A percentile compares a stretch with the other conserved stretches of the same genome.
Evolutionary conservation across 2,329 filamentous ascomycete species (phyloP).

Genomic region (Ophiostoma populinum): DNA sequence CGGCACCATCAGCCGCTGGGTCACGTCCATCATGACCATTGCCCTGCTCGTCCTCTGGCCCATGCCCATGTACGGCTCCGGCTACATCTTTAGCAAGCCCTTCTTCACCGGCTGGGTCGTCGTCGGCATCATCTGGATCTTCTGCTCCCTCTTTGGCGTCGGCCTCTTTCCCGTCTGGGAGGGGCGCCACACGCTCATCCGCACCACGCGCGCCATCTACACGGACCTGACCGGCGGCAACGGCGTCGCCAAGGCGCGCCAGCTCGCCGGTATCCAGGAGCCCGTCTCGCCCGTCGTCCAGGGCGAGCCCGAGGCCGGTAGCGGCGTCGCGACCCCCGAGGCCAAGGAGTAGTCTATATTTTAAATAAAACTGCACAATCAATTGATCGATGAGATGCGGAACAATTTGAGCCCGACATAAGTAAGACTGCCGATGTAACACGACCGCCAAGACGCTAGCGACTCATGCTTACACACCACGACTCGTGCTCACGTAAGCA

Average conservation of each 20-base stretch:
- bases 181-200: slow-evolving; percentile 47
- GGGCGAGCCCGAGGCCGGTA: background rate
- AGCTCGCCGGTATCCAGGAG: slow-evolving; percentile 11
- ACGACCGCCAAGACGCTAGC: too few species aligned
- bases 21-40: slow-evolving; percentile 23
- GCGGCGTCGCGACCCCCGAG: background rate
- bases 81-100: slow-evolving; percentile 64
- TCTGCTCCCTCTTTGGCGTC: slow-evolving; percentile 53
- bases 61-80: slow-evolving; percentile 73
- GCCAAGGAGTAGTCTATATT: background rate
- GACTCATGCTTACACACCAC: too few species aligned
- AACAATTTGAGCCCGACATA: too few species aligned
- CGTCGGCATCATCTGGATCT: slow-evolving; percentile 66
- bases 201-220: slow-evolving; percentile 43
- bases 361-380: background rate
- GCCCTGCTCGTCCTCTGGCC: slow-evolving; percentile 71
- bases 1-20: slow-evolving; percentile 18
- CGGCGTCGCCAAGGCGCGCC: slow-evolving; percentile 12
- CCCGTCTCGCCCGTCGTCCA: background rate
- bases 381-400: too few species aligned
- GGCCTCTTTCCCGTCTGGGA: slow-evolving; percentile 72
- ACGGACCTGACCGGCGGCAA: slow-evolving; percentile 38
- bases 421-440: too few species aligned
- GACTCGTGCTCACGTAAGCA: too few species aligned
- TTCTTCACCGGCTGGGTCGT: slow-evolving; percentile 75